These are phyloP conservation scores for Aspergillus wentii DNA, from an alignment of 495 filamentous ascomycete genomes.

Conservation along the genomic window DNA sequence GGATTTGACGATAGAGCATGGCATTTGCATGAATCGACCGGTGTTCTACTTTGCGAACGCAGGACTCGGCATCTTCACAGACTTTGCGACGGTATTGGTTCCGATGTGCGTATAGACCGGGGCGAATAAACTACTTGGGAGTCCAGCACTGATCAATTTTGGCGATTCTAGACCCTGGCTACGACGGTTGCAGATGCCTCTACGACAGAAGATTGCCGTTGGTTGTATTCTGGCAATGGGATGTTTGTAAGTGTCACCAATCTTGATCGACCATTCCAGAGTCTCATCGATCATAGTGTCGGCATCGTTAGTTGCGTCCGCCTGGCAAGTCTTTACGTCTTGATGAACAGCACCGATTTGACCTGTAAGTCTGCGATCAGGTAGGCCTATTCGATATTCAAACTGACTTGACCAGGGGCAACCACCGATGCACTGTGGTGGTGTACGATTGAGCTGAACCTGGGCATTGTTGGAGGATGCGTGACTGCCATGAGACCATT, in stretches of 20 bases:
- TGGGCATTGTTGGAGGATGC: conserved; percentile 30
- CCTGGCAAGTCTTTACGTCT: conserved; percentile 16
- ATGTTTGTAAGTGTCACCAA: conserved; percentile 20
- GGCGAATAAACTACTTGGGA: too few species aligned
- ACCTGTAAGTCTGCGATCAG: conserved; percentile 23
- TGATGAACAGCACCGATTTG: conserved; percentile 18
- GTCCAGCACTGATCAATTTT: too few species aligned
- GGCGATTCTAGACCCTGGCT: conserved; percentile 24
- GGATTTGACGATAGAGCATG: conserved; percentile 18
- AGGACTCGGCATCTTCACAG: conserved; percentile 29
- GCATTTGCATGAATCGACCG: conserved; percentile 25
- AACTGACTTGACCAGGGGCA: conserved; percentile 10
- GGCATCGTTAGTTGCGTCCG: conserved; percentile 33
- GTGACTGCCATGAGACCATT: conserved; percentile 31
- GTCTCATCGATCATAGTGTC: conserved; percentile 21
- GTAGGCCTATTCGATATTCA: not conserved
- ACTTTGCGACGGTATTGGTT: conserved; percentile 31
- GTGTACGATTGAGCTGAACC: conserved; percentile 30
- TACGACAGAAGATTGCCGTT: conserved; percentile 25
- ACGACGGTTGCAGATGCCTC: conserved; percentile 27
- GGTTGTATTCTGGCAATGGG: conserved; percentile 22
- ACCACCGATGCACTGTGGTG: conserved; percentile 25
- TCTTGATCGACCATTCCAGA: too few species aligned
- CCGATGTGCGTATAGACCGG: conserved; percentile 32
- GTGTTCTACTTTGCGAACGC: conserved; percentile 32